phyloP scores from a whole-genome alignment of 768 basidiomycete species.

The Rhizopogon vinicolor region DNA sequence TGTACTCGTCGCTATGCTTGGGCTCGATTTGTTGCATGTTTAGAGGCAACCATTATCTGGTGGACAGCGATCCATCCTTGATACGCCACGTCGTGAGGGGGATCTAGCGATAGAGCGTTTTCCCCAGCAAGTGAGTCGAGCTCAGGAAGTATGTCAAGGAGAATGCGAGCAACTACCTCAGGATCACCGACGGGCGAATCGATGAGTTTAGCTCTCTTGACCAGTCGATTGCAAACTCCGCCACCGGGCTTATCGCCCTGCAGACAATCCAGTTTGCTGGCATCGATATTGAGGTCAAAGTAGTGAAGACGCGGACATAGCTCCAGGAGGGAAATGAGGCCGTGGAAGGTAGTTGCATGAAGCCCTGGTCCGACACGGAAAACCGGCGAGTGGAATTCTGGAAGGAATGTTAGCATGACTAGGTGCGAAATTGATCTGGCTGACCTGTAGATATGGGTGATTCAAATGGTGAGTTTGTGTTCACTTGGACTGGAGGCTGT shows the following conservation, averaged over 20 bases:
- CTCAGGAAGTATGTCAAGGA: slow-evolving; percentile 1
- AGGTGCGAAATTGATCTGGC: neutral
- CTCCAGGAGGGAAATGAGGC: neutral
- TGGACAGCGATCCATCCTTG: neutral
- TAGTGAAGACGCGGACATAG: slow-evolving; percentile 1
- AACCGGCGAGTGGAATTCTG: neutral
- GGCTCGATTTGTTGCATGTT: too few species aligned
- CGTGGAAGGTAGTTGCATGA: neutral
- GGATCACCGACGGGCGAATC: neutral
- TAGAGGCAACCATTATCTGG: neutral
- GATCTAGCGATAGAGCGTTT: neutral
- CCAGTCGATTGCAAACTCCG: neutral
- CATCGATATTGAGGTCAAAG: neutral
- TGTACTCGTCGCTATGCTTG: too few species aligned
- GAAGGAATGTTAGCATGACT: neutral
- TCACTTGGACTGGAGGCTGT: neutral
- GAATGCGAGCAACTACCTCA: neutral
- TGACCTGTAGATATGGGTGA: neutral
- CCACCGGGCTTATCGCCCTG: neutral
- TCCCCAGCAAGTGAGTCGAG: neutral
- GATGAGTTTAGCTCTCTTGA: neutral
- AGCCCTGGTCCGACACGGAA: neutral
- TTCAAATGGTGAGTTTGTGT: too few species aligned
- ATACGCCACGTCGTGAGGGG: neutral
- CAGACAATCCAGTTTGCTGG: slow-evolving; percentile 1